A percentile compares a stretch with the other conserved stretches of the same genome.
These are phyloP conservation scores for Phytophthora pinifolia DNA, from an alignment of 352 stramenopile species.

Conservation along the genomic window DNA sequence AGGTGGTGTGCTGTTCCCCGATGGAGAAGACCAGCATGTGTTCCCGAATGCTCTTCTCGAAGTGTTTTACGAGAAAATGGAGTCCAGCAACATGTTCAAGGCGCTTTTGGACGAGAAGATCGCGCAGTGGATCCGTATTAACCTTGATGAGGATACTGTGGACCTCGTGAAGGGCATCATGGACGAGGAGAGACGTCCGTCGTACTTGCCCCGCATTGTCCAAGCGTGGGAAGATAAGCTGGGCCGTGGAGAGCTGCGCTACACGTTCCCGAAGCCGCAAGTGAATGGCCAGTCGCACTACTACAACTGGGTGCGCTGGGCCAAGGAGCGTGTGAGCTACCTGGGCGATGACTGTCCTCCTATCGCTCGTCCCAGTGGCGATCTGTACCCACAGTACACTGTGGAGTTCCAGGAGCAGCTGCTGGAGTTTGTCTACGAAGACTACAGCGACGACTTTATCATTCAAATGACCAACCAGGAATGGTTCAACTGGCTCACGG, in stretches of 20 bases:
- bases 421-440: constrained; percentile 56
- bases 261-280: constrained; percentile 62
- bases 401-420: constrained; percentile 63
- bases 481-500: constrained; percentile 68
- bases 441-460: constrained; percentile 56
- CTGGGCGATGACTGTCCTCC: constrained; percentile 46
- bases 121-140: constrained; percentile 54
- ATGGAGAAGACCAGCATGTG: constrained; percentile 41
- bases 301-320: constrained; percentile 80
- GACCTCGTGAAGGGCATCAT: constrained; percentile 43
- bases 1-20: constrained; percentile 55
- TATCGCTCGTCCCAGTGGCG: constrained; percentile 42
- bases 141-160: constrained; percentile 59
- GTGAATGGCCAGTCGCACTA: constrained; percentile 64
- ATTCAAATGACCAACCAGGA: constrained; percentile 54
- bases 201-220: constrained; percentile 60
- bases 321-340: constrained; percentile 72
- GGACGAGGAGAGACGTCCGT: constrained; percentile 32
- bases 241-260: constrained; percentile 48
- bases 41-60: constrained; percentile 70
- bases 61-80: constrained; percentile 51
- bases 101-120: constrained; percentile 57
- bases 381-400: constrained; percentile 75
- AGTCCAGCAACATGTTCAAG: constrained; percentile 56
- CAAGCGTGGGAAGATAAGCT: constrained; percentile 64